These are phyloP conservation scores for Coemansia sp. DNA, from an alignment of 192 early-diverging fungal genomes.

Conservation along the genomic window DNA sequence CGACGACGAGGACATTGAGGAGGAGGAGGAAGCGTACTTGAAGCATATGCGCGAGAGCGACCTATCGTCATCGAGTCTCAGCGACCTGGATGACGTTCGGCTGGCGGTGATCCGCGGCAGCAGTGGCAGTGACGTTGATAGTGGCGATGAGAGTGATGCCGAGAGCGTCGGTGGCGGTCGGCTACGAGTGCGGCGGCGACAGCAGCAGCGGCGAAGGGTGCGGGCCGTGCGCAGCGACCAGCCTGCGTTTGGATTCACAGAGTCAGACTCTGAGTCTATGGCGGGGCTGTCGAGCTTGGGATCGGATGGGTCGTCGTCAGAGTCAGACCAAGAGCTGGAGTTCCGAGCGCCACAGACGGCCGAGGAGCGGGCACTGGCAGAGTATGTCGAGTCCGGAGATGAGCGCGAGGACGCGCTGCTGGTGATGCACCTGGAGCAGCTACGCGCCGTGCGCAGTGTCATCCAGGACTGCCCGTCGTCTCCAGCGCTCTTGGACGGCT, in stretches of 20 bases:
- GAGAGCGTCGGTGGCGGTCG: conserved; percentile 27
- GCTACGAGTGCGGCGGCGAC: background rate
- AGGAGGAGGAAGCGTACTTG: conserved; percentile 44
- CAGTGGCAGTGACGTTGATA: conserved; percentile 24
- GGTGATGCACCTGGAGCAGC: conserved; percentile 52
- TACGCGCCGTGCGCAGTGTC: conserved; percentile 48
- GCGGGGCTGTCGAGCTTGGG: conserved; percentile 6
- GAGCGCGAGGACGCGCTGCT: conserved; percentile 51
- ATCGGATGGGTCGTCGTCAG: conserved; percentile 14
- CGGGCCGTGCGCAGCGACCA: background rate
- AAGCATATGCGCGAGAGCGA: conserved; percentile 26
- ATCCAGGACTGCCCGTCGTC: conserved; percentile 42
- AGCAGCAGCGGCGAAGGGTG: background rate
- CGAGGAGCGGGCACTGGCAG: conserved; percentile 36
- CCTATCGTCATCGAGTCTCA: conserved; percentile 47
- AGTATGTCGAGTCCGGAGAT: conserved; percentile 16
- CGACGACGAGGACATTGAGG: conserved; percentile 43
- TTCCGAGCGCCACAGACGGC: conserved; percentile 45
- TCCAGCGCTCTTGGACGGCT: conserved; percentile 31
- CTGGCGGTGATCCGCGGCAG: conserved; percentile 24
- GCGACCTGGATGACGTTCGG: conserved; percentile 45
- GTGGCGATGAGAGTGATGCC: conserved; percentile 49
- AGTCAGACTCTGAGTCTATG: conserved; percentile 4
- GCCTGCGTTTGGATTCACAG: background rate
- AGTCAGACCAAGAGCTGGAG: conserved; percentile 48